Conservation (phyloP, 1,139 yeast species). For the Pichia sp. region DNA sequence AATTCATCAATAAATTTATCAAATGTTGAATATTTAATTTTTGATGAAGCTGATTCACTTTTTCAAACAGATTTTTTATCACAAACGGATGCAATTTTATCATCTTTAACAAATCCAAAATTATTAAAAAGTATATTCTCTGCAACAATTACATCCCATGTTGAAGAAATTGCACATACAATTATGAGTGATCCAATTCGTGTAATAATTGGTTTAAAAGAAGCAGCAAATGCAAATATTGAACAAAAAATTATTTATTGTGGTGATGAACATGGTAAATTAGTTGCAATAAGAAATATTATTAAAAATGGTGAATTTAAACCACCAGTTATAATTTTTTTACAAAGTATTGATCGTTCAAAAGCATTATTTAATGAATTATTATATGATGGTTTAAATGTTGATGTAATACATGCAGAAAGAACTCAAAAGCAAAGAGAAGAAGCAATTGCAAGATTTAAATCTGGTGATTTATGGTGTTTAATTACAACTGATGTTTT, state of each 20-base stretch:
- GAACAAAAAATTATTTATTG: constrained; percentile 82
- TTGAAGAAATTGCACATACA: constrained; percentile 79
- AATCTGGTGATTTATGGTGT: constrained; percentile 91
- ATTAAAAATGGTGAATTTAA: constrained; percentile 77
- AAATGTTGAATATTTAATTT: constrained; percentile 63
- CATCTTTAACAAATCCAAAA: constrained; percentile 52
- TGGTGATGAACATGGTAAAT: constrained; percentile 92
- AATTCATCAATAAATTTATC: constrained; percentile 53
- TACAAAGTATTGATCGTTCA: constrained; percentile 90
- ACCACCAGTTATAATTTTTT: constrained; percentile 89
- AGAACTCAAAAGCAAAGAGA: constrained; percentile 87
- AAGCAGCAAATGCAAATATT: constrained; percentile 80
- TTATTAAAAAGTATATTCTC: constrained; percentile 77
- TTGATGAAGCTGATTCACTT: constrained; percentile 95
- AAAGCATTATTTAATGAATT: constrained; percentile 92
- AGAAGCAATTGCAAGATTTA: constrained; percentile 75
- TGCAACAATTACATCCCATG: constrained; percentile 92
- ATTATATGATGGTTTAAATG: constrained; percentile 83
- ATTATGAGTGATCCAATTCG: constrained; percentile 84
- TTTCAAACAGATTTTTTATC: constrained; percentile 87
- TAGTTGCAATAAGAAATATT: constrained; percentile 85
- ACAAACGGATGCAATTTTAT: constrained; percentile 82
- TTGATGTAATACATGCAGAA: constrained; percentile 95
- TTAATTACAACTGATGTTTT: constrained; percentile 93
- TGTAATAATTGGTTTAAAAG: constrained; percentile 87